Percentiles rank a stretch among this genome's conserved stretches.
These are phyloP conservation scores for Chytriomyces confervae DNA, from an alignment of 192 early-diverging fungal genomes.

Conservation along the genomic window DNA sequence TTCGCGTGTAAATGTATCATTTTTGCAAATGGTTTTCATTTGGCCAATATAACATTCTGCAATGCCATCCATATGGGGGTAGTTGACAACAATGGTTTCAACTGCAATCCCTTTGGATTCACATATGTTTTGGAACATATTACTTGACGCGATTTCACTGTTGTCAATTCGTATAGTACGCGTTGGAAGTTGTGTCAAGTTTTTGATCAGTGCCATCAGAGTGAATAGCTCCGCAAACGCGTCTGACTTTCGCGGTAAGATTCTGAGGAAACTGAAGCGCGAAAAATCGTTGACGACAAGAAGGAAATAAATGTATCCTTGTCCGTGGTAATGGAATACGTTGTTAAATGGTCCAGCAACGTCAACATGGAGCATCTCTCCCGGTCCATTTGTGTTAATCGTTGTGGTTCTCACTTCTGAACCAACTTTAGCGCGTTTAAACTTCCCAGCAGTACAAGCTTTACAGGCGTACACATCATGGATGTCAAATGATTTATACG, in stretches of 20 bases:
- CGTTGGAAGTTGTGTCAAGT: not conserved
- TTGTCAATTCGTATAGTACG: not conserved
- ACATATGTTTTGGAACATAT: not conserved
- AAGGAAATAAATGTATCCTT: not conserved
- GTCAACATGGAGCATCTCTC: constrained; percentile 17
- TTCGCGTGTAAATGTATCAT: not conserved
- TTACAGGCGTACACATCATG: not conserved
- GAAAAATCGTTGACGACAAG: constrained; percentile 11
- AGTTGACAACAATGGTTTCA: constrained; percentile 15
- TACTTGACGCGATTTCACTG: constrained; percentile 1
- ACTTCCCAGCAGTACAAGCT: constrained; percentile 3
- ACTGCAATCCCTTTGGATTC: not conserved
- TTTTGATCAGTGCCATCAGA: not conserved
- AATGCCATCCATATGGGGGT: constrained; percentile 14
- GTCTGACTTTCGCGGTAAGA: not conserved
- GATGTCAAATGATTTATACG: not conserved
- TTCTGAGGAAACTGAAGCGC: not conserved
- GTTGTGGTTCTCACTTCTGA: not conserved
- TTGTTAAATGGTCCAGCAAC: not conserved
- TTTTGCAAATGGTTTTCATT: not conserved
- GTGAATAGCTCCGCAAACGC: not conserved
- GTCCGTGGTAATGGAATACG: not conserved
- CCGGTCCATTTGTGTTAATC: not conserved
- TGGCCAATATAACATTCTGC: constrained; percentile 2
- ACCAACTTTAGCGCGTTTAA: constrained; percentile 10